Percentiles rank a stretch among this genome's conserved stretches.
phyloP scores from a whole-genome alignment of 768 basidiomycete species.

The Suillus luteus region DNA sequence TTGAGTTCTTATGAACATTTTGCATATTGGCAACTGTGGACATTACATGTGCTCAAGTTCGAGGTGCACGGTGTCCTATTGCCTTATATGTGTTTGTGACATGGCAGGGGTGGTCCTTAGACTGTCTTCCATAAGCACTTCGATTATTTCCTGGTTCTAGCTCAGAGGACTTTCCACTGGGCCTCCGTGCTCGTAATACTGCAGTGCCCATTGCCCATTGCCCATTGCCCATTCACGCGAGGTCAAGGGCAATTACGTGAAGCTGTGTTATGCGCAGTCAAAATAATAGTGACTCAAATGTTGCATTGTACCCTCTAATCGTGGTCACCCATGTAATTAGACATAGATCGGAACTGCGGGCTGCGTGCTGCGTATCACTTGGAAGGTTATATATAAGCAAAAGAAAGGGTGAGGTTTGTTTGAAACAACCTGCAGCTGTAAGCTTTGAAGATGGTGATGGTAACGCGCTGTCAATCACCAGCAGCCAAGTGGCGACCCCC shows the following conservation, averaged over 20 bases:
- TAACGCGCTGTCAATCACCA: constrained; percentile 15
- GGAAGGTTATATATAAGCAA: not conserved
- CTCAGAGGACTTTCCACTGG: too few species aligned
- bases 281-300: not conserved
- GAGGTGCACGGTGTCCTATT: too few species aligned
- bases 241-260: not conserved
- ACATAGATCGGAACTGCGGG: not conserved
- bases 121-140: too few species aligned
- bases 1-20: too few species aligned
- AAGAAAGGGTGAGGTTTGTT: not conserved
- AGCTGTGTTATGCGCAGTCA: constrained; percentile 7
- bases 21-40: too few species aligned
- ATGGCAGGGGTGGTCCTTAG: too few species aligned
- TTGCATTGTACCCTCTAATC: not conserved
- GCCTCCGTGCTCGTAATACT: too few species aligned
- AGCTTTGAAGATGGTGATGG: constrained; percentile 8
- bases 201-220: not conserved
- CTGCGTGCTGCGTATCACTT: not conserved
- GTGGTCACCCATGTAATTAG: not conserved
- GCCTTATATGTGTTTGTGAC: too few species aligned
- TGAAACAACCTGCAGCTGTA: not conserved
- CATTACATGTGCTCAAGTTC: too few species aligned
- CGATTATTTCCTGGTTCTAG: too few species aligned
- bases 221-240: constrained; percentile 4
- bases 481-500: constrained; percentile 19